Conservation (phyloP, 2,329 filamentous ascomycete species). For the Nemania abortiva region DNA sequence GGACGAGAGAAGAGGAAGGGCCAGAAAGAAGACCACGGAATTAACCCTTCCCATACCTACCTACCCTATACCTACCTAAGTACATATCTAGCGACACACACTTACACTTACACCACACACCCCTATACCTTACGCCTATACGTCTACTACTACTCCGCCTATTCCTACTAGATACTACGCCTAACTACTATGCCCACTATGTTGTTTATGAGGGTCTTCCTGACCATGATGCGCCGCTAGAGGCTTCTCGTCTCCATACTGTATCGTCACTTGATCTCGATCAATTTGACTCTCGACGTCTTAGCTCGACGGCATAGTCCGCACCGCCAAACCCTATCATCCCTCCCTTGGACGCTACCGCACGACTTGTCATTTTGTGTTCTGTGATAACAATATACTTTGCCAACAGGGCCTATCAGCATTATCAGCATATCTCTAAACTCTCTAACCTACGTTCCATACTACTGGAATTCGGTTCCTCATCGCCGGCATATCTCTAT, state of each 20-base stretch:
- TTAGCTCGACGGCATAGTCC: slow-evolving; percentile 23
- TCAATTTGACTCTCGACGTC: slow-evolving; percentile 20
- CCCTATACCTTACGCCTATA: not conserved
- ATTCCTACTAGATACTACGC: slow-evolving; percentile 7
- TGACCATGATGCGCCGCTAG: slow-evolving; percentile 28
- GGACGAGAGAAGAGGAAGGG: not conserved
- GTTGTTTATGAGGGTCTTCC: slow-evolving; percentile 13
- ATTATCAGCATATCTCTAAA: slow-evolving; percentile 19
- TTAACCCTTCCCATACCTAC: not conserved
- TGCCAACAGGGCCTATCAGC: slow-evolving; percentile 16
- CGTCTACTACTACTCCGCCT: slow-evolving; percentile 4
- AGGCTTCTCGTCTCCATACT: slow-evolving; percentile 26
- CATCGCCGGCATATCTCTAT: slow-evolving; percentile 5
- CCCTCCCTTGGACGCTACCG: not conserved
- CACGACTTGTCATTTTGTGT: slow-evolving; percentile 19
- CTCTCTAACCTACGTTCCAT: not conserved
- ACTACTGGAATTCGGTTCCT: not conserved
- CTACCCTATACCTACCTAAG: too few species aligned
- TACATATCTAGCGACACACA: slow-evolving; percentile 16
- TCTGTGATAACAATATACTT: not conserved
- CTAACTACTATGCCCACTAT: too few species aligned
- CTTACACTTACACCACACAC: slow-evolving; percentile 5
- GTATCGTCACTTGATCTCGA: slow-evolving; percentile 28
- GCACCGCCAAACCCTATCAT: slow-evolving; percentile 19
- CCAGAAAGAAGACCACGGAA: slow-evolving; percentile 22